Conservation (phyloP, 1,284 basidiomycete species). For the Hortiboletus rubellus region DNA sequence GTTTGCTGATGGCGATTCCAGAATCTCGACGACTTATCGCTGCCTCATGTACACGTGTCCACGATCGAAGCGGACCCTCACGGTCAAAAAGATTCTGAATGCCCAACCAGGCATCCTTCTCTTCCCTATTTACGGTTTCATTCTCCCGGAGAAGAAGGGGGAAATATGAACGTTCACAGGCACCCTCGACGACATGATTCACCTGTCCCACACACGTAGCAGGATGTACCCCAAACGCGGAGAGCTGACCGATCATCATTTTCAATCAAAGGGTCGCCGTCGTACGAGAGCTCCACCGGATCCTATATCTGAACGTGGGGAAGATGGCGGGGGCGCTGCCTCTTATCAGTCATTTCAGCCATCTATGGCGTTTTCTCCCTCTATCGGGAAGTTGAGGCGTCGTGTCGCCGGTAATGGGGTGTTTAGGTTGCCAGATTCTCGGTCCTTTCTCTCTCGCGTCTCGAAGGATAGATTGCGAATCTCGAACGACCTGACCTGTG, state of each 20-base stretch:
- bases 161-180: slow-evolving; percentile 20
- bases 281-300: slow-evolving; percentile 1
- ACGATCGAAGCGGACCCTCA: slow-evolving; percentile 11
- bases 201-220: slow-evolving; percentile 15
- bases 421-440: neutral
- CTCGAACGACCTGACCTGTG: neutral
- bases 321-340: neutral
- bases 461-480: neutral
- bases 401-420: neutral
- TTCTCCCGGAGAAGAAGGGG: slow-evolving; percentile 9
- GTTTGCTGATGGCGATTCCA: slow-evolving; percentile 2
- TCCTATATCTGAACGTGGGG: slow-evolving; percentile 1
- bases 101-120: slow-evolving; percentile 1
- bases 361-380: neutral
- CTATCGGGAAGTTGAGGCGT: neutral
- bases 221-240: slow-evolving; percentile 12
- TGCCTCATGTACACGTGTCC: slow-evolving; percentile 21
- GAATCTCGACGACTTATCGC: slow-evolving; percentile 8
- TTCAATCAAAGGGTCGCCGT: slow-evolving; percentile 7
- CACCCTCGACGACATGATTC: slow-evolving; percentile 22
- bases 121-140: slow-evolving; percentile 1
- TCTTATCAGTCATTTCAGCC: neutral
- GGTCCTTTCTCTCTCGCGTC: neutral
- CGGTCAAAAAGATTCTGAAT: slow-evolving; percentile 1
- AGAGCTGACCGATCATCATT: slow-evolving; percentile 6